These are phyloP conservation scores for Xylariaceae sp. DNA, from an alignment of 2,329 filamentous ascomycete genomes.

Conservation along the genomic window DNA sequence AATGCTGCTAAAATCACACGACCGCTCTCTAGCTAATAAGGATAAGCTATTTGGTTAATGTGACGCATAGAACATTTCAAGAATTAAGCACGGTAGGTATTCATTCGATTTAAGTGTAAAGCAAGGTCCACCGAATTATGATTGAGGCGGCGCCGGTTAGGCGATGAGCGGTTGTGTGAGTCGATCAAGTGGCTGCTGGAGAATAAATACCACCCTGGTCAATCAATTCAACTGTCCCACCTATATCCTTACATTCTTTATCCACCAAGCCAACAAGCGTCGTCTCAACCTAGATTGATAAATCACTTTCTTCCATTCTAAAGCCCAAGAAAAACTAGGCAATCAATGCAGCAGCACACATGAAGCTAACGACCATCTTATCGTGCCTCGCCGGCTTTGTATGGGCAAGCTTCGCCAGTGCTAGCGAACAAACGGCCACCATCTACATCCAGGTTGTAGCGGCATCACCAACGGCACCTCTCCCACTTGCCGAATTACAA, in stretches of 20 bases:
- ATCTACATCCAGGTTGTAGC: conserved; percentile 62
- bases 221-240: too few relatives aligned
- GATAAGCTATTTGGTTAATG: too few relatives aligned
- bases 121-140: too few relatives aligned
- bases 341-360: conserved; percentile 37
- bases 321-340: not conserved
- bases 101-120: too few relatives aligned
- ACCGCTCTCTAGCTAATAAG: not conserved
- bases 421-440: conserved; percentile 52
- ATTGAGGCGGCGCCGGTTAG: too few relatives aligned
- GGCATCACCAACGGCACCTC: conserved; percentile 43
- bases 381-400: conserved; percentile 51
- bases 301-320: conserved; percentile 2
- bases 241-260: not conserved
- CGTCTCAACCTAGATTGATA: not conserved
- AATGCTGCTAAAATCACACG: not conserved
- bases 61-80: too few relatives aligned
- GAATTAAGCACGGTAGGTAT: too few relatives aligned
- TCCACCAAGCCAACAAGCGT: not conserved
- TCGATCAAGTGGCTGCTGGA: too few relatives aligned
- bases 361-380: conserved; percentile 52
- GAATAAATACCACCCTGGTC: too few relatives aligned
- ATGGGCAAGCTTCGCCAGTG: conserved; percentile 46
- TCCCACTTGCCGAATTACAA: conserved; percentile 61
- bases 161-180: too few relatives aligned